Conservation (phyloP, 2,329 filamentous ascomycete genomes). For the Calonectria henricotiae region DNA sequence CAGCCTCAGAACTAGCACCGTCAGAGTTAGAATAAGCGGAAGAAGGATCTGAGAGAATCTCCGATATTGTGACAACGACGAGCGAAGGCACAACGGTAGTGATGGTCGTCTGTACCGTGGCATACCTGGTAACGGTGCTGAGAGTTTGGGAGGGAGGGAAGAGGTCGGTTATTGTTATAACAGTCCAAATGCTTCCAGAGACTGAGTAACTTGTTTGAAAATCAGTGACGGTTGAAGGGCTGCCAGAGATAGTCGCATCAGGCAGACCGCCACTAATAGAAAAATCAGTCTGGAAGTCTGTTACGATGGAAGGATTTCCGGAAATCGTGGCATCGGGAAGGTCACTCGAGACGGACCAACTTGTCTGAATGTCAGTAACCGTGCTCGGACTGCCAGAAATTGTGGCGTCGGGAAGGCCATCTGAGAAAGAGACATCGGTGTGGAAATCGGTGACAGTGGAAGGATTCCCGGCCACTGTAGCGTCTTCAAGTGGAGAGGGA, state of each 20-base stretch:
- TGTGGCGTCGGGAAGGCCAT: slow-evolving; percentile 48
- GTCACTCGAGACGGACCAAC: slow-evolving; percentile 44
- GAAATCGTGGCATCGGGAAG: slow-evolving; percentile 48
- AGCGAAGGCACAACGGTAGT: slow-evolving; percentile 46
- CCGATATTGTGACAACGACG: slow-evolving; percentile 51
- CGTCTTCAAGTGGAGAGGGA: slow-evolving; percentile 47
- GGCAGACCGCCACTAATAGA: slow-evolving; percentile 52
- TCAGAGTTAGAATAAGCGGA: not conserved
- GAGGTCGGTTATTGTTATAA: slow-evolving; percentile 55
- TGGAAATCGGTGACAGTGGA: slow-evolving; percentile 53
- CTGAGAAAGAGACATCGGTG: slow-evolving; percentile 45
- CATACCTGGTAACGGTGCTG: slow-evolving; percentile 51
- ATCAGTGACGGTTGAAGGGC: slow-evolving; percentile 54
- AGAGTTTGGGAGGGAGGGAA: slow-evolving; percentile 43
- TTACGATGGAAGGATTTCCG: slow-evolving; percentile 53
- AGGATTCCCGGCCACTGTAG: slow-evolving; percentile 50
- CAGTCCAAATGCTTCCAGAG: slow-evolving; percentile 45
- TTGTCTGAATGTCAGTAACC: slow-evolving; percentile 51
- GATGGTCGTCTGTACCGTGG: slow-evolving; percentile 51
- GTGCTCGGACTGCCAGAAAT: slow-evolving; percentile 51
- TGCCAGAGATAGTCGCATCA: slow-evolving; percentile 56
- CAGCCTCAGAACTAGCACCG: slow-evolving; percentile 35
- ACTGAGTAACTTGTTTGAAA: slow-evolving; percentile 44
- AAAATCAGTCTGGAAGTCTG: slow-evolving; percentile 51
- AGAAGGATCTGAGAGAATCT: slow-evolving; percentile 24